Percentiles rank a stretch among this genome's conserved stretches.
phyloP scores from a whole-genome alignment of 306 rosid species.

The Gastrolobium bilobum region DNA sequence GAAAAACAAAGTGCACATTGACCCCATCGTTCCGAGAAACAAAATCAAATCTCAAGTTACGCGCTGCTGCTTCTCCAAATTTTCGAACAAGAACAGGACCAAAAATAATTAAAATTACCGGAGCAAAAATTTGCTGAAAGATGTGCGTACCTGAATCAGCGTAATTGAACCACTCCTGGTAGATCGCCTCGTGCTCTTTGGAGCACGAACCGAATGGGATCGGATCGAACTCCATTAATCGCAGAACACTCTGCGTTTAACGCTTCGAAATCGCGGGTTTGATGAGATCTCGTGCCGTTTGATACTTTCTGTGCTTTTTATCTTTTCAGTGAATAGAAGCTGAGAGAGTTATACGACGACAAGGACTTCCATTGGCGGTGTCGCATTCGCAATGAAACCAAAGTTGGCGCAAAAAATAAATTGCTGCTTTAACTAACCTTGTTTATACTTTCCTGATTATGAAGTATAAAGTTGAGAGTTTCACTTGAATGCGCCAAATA shows the following conservation, averaged over 20 bases:
- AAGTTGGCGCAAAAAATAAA: not conserved
- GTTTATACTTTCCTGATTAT: not conserved
- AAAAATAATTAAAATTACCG: not conserved
- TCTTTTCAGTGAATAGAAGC: not conserved
- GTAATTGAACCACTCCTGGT: constrained; percentile 75
- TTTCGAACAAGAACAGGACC: not conserved
- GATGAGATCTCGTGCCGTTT: not conserved
- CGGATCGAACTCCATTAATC: constrained; percentile 80
- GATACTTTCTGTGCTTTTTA: not conserved
- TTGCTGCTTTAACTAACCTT: not conserved
- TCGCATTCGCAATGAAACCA: constrained; percentile 28
- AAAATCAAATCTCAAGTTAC: not conserved
- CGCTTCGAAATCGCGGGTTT: not conserved
- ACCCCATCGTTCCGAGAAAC: not conserved
- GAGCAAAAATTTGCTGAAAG: not conserved
- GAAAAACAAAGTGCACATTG: constrained; percentile 32
- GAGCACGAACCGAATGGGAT: constrained; percentile 77
- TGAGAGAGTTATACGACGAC: constrained; percentile 23
- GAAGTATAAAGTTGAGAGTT: constrained; percentile 4
- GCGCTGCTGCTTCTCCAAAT: not conserved
- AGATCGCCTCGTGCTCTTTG: constrained; percentile 72
- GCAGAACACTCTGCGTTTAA: not conserved
- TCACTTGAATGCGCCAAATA: not conserved
- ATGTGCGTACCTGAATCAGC: constrained; percentile 78
- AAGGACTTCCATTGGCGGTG: constrained; percentile 20